Base-by-base conservation (phyloP, 2,329 filamentous ascomycete species). In the Cryphonectria parasitica region DNA sequence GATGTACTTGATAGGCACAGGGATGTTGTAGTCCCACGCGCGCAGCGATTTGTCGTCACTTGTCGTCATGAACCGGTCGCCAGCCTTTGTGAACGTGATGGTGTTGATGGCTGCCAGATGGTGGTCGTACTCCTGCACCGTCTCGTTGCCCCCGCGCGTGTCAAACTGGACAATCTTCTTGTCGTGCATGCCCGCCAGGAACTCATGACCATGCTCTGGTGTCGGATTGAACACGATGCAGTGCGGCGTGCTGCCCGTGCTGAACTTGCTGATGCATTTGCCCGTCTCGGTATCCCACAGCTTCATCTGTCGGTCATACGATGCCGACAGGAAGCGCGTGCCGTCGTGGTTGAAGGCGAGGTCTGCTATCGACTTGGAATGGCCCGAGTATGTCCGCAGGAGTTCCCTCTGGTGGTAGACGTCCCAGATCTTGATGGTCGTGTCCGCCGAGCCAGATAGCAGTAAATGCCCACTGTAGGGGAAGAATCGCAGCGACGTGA, bases 111-210 rank as follows among this genome's bases (percentile, higher is more conserved):
- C 94, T n/a, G 94, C 96, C 73, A 99, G 84, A 80, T 99, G 96
- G 81, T 99, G 96, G 78, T 99, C 95, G 82, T 99, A 99, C 83
- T 98, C 96, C 79, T 99, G 97, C 17, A 97, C 92, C 71, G 96
- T 87, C 76, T 97, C 90, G 75, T 89, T 89, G 72, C 85, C 82
- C 8, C 91, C 90, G 39, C 97, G 89, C 2, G 91, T 95, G 81
- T 99, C 96, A 81, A 97, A 99, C 79, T 99, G 96, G 58, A 99
- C 88, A 75, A 99, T 99, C 85, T 98, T 98, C 86, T 99, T 99
- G 82, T 99, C 95, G 52, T 93, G 96, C 93, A 98, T 97, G 77
- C 96, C 96, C 1, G 94, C 95, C 69, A 99, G 83, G 81, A 99
- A 99, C 80, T 98, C 95, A 79, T 96, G 92, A 11, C 91, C 89